Base-by-base conservation (phyloP, 139 green algal species). In the Pleodorina starrii region DNA sequence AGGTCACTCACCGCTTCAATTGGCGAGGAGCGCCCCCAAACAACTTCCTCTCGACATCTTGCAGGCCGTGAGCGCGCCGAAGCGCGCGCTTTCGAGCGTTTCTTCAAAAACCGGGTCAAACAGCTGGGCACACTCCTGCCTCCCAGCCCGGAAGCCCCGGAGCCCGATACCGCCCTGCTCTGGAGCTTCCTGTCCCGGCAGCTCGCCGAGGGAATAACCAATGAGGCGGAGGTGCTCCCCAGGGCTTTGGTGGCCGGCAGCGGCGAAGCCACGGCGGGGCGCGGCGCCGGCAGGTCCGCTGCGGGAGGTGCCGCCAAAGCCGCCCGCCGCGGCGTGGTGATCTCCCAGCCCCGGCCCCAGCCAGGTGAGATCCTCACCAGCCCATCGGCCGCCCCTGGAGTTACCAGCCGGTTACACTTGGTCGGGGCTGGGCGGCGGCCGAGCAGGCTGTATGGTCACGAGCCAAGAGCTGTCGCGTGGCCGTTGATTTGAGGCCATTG, bases 81-180 rank as follows among this genome's bases (percentile, higher is more conserved):
- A 1, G 82, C 54, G 29, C 63, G 44, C 2, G 44, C 82, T 2
- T 54, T 88, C 27, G 32, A 29, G 2, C 82, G 63, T 32, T 88
- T 50, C 44, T 35, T 88, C 25, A 48, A 43, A 38, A 88, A 88
- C n/a, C 82, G 63, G 4, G 23, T 46, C 0, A 80, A 71, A 32
- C 32, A 40, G 40, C 60, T 80, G 0, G 82, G 82, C 82, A 79
- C 44, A 5, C 5, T 79, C 29, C 21, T 88, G 82, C 82, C 82
- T 0, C 82, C 82, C 35, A 36, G 29, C 66, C 44, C 82, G 5
- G 44, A 50, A 23, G 46, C 82, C 17, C 82, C 82, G 1, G 2
- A 59, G 60, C 66, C 66, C 44, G 82, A 88, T 44, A 68, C 43
- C 3, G 44, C 82, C 32, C n/a, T 80, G 32, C 82, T 88, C 0